A percentile compares a stretch with the other conserved stretches of the same genome.
These are phyloP conservation scores for Colletotrichum chrysophilum DNA, from an alignment of 2,329 filamentous ascomycete genomes.

Conservation along the genomic window DNA sequence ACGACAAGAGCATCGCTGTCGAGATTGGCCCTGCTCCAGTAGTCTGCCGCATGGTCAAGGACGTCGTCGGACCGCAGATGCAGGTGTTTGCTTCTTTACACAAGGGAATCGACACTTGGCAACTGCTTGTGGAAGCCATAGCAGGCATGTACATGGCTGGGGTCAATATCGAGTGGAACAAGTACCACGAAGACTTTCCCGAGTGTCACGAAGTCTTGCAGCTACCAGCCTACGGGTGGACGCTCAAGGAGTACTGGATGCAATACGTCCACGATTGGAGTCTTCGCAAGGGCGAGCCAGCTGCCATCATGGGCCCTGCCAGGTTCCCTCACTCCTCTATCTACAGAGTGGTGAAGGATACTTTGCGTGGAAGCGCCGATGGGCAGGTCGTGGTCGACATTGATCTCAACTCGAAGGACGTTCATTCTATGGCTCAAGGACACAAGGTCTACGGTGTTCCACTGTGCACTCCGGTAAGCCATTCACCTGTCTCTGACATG, in stretches of 20 bases:
- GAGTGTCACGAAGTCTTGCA: conserved; percentile 53
- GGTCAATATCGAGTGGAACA: conserved; percentile 70
- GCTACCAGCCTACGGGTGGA: conserved; percentile 73
- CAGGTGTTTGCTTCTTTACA: conserved; percentile 64
- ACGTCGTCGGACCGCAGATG: conserved; percentile 57
- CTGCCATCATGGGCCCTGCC: conserved; percentile 33
- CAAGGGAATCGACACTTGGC: conserved; percentile 70
- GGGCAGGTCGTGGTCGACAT: conserved; percentile 67
- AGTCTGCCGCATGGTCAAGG: conserved; percentile 66
- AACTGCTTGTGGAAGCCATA: conserved; percentile 63
- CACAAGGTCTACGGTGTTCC: conserved; percentile 72
- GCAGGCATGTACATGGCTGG: conserved; percentile 64
- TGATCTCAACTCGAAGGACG: conserved; percentile 64
- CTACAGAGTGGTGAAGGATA: conserved; percentile 66
- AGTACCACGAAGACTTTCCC: conserved; percentile 63
- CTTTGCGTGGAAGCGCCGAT: conserved; percentile 61
- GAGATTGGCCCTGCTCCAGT: conserved; percentile 75
- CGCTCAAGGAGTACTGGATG: conserved; percentile 74
- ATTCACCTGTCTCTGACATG: fast-evolving
- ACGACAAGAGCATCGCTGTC: conserved; percentile 69
- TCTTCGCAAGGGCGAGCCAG: conserved; percentile 71
- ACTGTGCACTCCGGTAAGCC: conserved; percentile 61
- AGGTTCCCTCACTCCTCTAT: conserved; percentile 43
- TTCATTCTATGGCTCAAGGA: conserved; percentile 64
- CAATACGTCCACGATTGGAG: conserved; percentile 72